phyloP scores from a whole-genome alignment of 2,329 filamentous ascomycete species.

The Neodidymelliopsis sp. region DNA sequence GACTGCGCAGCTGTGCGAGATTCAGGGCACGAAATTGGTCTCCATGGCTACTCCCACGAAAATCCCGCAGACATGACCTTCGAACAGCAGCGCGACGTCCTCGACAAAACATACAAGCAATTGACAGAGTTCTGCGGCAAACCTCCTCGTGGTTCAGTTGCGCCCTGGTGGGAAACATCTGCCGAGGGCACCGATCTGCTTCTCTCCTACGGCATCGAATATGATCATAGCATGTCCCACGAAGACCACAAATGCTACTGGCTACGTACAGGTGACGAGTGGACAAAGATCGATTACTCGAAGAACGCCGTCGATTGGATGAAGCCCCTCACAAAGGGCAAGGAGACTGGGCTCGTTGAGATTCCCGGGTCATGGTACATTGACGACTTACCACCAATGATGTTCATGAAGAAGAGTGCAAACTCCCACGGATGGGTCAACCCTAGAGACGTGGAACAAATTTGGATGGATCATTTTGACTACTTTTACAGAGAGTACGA shows the following conservation, averaged over 20 bases:
- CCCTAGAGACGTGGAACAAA: slow-evolving; percentile 65
- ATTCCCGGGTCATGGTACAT: slow-evolving; percentile 57
- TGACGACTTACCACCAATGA: slow-evolving; percentile 63
- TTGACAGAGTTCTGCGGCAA: slow-evolving; percentile 75
- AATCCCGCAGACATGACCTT: slow-evolving; percentile 75
- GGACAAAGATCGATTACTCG: slow-evolving; percentile 72
- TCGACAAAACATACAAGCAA: slow-evolving; percentile 76
- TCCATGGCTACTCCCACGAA: slow-evolving; percentile 77
- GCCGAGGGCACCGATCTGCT: slow-evolving; percentile 71
- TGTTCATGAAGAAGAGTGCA: slow-evolving; percentile 71
- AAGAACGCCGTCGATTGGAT: slow-evolving; percentile 70
- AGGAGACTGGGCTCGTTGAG: slow-evolving; percentile 69
- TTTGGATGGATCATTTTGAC: slow-evolving; percentile 71
- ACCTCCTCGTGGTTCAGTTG: slow-evolving; percentile 74
- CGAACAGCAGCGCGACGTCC: slow-evolving; percentile 77
- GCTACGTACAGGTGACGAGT: slow-evolving; percentile 67
- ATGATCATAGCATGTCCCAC: slow-evolving; percentile 72
- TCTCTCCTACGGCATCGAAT: slow-evolving; percentile 71
- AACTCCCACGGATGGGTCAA: slow-evolving; percentile 68
- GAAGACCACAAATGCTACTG: slow-evolving; percentile 71
- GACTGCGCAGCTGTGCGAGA: slow-evolving; percentile 67
- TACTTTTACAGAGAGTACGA: slow-evolving; percentile 80
- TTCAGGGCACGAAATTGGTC: slow-evolving; percentile 69
- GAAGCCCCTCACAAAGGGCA: slow-evolving; percentile 67
- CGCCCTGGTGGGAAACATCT: slow-evolving; percentile 78